Evolutionary conservation across 163 green algal genomes (phyloP).

Genomic region (Trebouxiophyceae sp.): DNA sequence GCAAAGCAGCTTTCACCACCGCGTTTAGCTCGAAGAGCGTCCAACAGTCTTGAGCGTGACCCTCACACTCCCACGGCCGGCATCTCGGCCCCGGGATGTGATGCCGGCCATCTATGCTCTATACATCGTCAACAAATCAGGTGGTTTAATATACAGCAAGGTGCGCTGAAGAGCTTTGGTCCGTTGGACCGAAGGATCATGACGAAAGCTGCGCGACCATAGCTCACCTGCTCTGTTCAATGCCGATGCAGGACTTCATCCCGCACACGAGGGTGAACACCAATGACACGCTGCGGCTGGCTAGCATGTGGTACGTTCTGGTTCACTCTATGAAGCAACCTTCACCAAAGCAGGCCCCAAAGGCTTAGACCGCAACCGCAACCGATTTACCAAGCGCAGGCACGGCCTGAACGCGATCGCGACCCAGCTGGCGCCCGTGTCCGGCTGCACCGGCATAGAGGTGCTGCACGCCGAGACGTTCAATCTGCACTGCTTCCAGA

Average conservation of each 20-base stretch:
- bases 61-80: no score
- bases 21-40: no score
- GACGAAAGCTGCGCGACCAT: not conserved
- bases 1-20: no score
- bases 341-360: no score
- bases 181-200: no score
- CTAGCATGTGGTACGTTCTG: slow-evolving; percentile 75
- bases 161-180: slow-evolving; percentile 13
- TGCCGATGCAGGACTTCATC: slow-evolving; percentile 69
- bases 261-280: slow-evolving; percentile 59
- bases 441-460: slow-evolving; percentile 76
- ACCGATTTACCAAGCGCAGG: no score
- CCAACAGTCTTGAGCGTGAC: no score
- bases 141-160: slow-evolving; percentile 82
- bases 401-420: slow-evolving; percentile 83
- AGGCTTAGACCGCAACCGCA: no score
- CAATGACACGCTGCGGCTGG: slow-evolving; percentile 88
- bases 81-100: no score
- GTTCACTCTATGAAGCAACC: no score
- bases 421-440: slow-evolving; percentile 72
- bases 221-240: not conserved
- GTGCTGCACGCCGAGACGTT: slow-evolving; percentile 89
- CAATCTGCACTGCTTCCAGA: slow-evolving; percentile 91
- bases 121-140: slow-evolving; percentile 88
- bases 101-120: slow-evolving; percentile 48